A percentile compares a stretch with the other conserved stretches of the same genome.
Conservation (phyloP, 83 land plant genomes). For the Thuja plicata region DNA sequence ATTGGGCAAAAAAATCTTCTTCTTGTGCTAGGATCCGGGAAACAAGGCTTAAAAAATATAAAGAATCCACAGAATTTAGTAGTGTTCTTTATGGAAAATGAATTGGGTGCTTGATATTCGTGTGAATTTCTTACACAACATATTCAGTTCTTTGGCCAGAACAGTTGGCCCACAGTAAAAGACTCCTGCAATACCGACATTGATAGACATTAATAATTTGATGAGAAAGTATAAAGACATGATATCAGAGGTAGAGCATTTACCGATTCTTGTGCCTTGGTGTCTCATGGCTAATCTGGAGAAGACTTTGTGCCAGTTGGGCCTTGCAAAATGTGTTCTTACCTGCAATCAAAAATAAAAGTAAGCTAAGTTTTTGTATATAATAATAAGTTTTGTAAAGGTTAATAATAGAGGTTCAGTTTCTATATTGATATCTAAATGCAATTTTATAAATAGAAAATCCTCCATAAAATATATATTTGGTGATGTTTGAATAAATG, state of each 20-base stretch:
- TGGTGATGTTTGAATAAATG: too few relatives aligned
- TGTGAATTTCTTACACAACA: slow-evolving; percentile 7
- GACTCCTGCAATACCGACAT: neutral
- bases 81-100: slow-evolving; percentile 13
- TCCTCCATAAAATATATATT: too few relatives aligned
- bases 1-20: too few relatives aligned
- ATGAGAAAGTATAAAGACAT: neutral
- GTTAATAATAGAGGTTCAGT: too few relatives aligned
- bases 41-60: neutral
- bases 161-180: slow-evolving; percentile 11
- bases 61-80: neutral
- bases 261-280: slow-evolving; percentile 27
- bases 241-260: neutral
- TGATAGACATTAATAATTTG: neutral
- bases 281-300: slow-evolving; percentile 29
- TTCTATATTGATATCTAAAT: too few relatives aligned
- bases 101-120: slow-evolving; percentile 7
- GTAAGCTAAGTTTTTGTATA: neutral
- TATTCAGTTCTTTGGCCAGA: slow-evolving; percentile 6
- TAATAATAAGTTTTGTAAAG: too few relatives aligned
- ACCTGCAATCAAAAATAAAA: slow-evolving; percentile 5
- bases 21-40: neutral
- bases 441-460: too few relatives aligned
- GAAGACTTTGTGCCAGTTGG: slow-evolving; percentile 36
- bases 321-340: slow-evolving; percentile 34